Evolutionary conservation across 106 monocot genomes (phyloP).

Genomic region (Acorus calamus): DNA sequence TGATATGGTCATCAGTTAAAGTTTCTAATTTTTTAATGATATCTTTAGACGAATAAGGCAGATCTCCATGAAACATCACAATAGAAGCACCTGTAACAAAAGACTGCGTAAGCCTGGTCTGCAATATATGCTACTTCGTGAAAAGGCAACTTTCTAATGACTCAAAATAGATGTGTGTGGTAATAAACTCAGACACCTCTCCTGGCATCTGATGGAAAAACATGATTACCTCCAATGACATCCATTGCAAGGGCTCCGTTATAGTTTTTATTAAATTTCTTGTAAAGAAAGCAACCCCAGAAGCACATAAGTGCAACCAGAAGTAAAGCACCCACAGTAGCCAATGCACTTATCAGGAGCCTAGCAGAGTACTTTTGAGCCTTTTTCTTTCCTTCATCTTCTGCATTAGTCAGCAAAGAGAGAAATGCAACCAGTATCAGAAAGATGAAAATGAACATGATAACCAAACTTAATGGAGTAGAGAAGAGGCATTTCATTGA

Average conservation of each 20-base stretch:
- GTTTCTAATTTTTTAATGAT: constrained; percentile 77
- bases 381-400: constrained; percentile 20
- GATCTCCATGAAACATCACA: constrained; percentile 96
- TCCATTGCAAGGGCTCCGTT: constrained; percentile 53
- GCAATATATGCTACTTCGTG: neutral
- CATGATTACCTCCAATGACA: constrained; percentile 56
- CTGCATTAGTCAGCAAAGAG: constrained; percentile 16
- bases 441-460: too few species aligned
- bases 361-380: constrained; percentile 46
- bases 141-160: too few species aligned
- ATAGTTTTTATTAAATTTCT: constrained; percentile 77
- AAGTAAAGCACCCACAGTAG: constrained; percentile 85
- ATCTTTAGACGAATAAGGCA: constrained; percentile 93
- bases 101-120: neutral
- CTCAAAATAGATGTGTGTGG: too few species aligned
- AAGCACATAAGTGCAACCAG: constrained; percentile 97
- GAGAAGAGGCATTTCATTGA: too few species aligned
- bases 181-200: too few species aligned
- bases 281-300: constrained; percentile 98
- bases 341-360: constrained; percentile 91
- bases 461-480: too few species aligned
- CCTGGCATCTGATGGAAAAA: neutral
- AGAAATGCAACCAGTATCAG: neutral
- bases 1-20: constrained; percentile 66
- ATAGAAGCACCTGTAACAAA: constrained; percentile 74